These are phyloP conservation scores for Dactylellina haptotyla DNA, from an alignment of 2,329 filamentous ascomycete genomes.

Conservation along the genomic window DNA sequence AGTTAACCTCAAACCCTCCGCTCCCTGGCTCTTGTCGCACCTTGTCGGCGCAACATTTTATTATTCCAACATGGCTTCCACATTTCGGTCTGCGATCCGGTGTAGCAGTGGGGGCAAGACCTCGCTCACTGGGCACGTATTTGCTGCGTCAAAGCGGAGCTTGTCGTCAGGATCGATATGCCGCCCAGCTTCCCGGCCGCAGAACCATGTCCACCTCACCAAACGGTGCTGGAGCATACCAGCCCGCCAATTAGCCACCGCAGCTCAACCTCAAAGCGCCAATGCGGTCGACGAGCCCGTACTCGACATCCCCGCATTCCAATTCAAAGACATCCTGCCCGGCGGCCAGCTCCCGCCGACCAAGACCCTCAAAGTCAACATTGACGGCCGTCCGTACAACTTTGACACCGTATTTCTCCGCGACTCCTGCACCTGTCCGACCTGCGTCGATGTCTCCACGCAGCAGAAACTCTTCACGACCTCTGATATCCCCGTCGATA, in stretches of 20 bases:
- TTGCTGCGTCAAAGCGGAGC: conserved; percentile 25
- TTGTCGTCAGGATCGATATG: conserved; percentile 19
- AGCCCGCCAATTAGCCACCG: conserved; percentile 21
- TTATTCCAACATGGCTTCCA: conserved; percentile 40
- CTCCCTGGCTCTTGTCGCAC: neutral
- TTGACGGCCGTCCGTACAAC: conserved; percentile 53
- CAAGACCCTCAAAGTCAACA: conserved; percentile 48
- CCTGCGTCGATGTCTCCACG: conserved; percentile 70
- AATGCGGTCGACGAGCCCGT: neutral
- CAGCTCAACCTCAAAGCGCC: neutral
- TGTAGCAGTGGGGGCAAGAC: conserved; percentile 4
- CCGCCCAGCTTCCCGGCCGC: neutral
- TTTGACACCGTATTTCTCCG: conserved; percentile 63
- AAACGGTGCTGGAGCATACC: conserved; percentile 7
- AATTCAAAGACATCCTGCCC: conserved; percentile 41
- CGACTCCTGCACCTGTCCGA: conserved; percentile 69
- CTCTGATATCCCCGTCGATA: conserved; percentile 69
- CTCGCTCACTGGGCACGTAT: conserved; percentile 6
- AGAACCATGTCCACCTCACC: conserved; percentile 1
- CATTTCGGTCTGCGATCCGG: conserved; percentile 37
- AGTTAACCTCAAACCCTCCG: neutral
- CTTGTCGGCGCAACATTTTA: conserved; percentile 1
- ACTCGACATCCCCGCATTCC: conserved; percentile 47
- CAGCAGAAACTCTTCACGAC: conserved; percentile 74
- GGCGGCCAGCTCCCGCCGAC: conserved; percentile 33